A percentile compares a stretch with the other conserved stretches of the same genome.
phyloP scores from a whole-genome alignment of 2,329 filamentous ascomycete species.

The Ramularia endophylla region DNA sequence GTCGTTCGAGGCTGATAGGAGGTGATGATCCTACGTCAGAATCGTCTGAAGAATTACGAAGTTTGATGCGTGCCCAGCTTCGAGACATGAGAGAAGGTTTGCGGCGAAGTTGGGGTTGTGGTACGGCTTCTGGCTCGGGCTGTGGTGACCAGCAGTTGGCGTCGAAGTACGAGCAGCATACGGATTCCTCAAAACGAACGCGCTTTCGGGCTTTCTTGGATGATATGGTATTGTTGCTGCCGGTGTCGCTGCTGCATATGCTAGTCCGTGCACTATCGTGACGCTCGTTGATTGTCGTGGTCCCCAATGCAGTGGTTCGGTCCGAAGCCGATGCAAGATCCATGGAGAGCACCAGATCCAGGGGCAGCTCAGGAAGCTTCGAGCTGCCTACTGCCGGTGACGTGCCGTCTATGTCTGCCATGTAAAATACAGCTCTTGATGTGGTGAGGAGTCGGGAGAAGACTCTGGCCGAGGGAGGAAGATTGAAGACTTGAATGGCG shows the following conservation, averaged over 20 bases:
- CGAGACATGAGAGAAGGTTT: constrained; percentile 9
- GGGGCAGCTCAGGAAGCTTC: constrained; percentile 1
- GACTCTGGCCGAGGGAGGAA: not conserved
- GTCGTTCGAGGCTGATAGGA: constrained; percentile 2
- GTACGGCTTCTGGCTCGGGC: constrained; percentile 1
- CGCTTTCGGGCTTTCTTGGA: constrained; percentile 10
- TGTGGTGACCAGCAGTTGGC: constrained; percentile 7
- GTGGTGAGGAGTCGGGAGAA: not conserved
- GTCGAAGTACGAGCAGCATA: constrained; percentile 15
- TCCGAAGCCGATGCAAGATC: constrained; percentile 4
- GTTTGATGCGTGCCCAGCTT: constrained; percentile 13
- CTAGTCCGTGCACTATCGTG: constrained; percentile 13
- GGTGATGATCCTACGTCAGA: constrained; percentile 6
- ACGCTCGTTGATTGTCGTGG: constrained; percentile 10
- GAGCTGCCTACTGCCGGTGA: not conserved
- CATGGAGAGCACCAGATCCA: constrained; percentile 3
- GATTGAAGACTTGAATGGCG: not conserved
- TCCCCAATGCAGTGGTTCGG: constrained; percentile 6
- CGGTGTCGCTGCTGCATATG: constrained; percentile 13
- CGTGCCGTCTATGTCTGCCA: not conserved
- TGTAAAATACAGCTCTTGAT: not conserved
- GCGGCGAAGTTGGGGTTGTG: constrained; percentile 3
- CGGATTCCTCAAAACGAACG: constrained; percentile 13
- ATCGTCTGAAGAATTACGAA: constrained; percentile 8
- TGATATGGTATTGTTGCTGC: constrained; percentile 6